Conservation (phyloP, 2,329 filamentous ascomycete species). For the Albophoma yamanashiensis region DNA sequence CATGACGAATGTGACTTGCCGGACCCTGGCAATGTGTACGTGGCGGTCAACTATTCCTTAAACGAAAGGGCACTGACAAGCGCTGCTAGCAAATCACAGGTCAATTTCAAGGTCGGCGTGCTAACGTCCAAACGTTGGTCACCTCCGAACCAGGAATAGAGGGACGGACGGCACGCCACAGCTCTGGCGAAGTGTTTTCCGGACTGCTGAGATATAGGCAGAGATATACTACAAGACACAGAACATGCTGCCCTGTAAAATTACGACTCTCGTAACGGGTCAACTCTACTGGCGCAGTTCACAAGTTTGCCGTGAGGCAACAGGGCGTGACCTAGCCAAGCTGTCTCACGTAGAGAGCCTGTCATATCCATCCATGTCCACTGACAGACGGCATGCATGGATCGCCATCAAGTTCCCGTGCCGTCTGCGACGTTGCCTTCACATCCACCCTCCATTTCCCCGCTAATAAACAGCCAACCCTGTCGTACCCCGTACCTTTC, state of each 20-base stretch:
- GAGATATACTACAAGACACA: neutral
- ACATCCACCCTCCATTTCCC: neutral
- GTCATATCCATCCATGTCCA: neutral
- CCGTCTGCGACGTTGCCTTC: neutral
- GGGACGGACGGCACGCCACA: neutral
- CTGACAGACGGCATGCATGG: neutral
- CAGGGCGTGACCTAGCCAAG: neutral
- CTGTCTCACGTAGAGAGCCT: neutral
- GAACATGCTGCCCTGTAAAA: neutral
- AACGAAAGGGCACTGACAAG: neutral
- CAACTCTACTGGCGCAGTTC: too few species aligned
- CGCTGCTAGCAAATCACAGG: neutral
- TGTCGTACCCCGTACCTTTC: neutral
- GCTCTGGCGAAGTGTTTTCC: neutral
- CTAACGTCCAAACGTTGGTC: neutral
- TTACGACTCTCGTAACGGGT: neutral
- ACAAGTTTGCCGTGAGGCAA: neutral
- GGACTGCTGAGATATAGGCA: neutral
- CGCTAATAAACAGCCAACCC: neutral
- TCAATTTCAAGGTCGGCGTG: neutral
- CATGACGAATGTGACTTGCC: neutral
- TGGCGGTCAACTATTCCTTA: too few species aligned
- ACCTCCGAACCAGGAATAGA: neutral
- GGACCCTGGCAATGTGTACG: neutral
- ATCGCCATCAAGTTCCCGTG: neutral